Base-by-base conservation (phyloP, 2,329 filamentous ascomycete species). In the Penicillium concentricum region DNA sequence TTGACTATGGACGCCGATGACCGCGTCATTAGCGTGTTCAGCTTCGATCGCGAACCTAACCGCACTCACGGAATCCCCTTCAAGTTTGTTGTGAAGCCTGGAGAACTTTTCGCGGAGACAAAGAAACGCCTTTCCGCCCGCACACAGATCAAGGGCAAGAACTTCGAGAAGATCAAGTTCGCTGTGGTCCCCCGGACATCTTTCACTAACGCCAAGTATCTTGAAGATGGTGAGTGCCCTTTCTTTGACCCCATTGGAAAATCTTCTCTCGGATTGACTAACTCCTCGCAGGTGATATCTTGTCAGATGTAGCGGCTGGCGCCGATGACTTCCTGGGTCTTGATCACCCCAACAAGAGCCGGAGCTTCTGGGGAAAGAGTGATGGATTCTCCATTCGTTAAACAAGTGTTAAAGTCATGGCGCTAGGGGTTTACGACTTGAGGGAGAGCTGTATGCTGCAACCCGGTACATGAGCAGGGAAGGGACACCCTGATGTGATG, bases 81-180 rank as follows among this genome's bases (percentile, higher is more conserved):
- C 81, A 88, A 88, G 66, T 96, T 99, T 72, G 79, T 94, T 53
- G 75, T 97, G 39, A 88, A 92, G 65, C 87, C 91, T 74, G 90
- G 87, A 52, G 94, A 99, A 74, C 81, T 82, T 38, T 97, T 99
- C 76, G 87, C 86, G 57, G 91, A 97, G 34, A 97, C 92, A 42
- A 97, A 93, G 79, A 91, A 96, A 77, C 87, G 94, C n/a, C 80
- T 99, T 4, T 92, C 94, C 66, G 93, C 92, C 74, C 84, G 93
- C 57, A 96, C 91, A 0, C 92, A 92, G 26, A 87, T 99, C 77
- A 97, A 97, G 76, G 95, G 94, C 74, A 99, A 99, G 81, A 91
- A 91, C 63, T 92, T 99, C 65, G 93, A 99, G 75, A 97, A 97
- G 81, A 94, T 99, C 75, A 97, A 95, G 76, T 97, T 99, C 79